Conservation (phyloP, 1,284 basidiomycete species). For the Malassezia dermatis region DNA sequence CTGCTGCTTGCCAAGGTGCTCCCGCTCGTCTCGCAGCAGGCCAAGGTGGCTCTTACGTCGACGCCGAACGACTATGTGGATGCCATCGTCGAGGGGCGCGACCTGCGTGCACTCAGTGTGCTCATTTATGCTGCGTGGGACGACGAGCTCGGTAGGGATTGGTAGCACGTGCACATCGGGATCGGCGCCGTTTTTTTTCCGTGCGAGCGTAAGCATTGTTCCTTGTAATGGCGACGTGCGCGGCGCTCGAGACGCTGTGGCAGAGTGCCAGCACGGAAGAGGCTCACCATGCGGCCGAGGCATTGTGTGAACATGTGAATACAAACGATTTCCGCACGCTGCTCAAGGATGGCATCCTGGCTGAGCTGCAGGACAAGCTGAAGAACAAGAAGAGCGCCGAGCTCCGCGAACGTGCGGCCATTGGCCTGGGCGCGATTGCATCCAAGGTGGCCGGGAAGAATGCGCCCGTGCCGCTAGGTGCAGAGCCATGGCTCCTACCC, state of each 20-base stretch:
- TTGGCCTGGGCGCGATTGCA: conserved; percentile 53
- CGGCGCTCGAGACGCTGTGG: conserved; percentile 48
- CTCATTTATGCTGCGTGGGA: conserved; percentile 16
- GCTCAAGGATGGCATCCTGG: conserved; percentile 45
- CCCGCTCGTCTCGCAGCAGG: conserved; percentile 67
- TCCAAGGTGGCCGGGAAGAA: conserved; percentile 47
- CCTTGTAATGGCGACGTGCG: conserved; percentile 17
- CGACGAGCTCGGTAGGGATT: conserved; percentile 5
- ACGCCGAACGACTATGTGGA: conserved; percentile 74
- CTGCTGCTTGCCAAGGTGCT: conserved; percentile 64
- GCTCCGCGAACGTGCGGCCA: conserved; percentile 81
- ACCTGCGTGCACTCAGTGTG: conserved; percentile 17
- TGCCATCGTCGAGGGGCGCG: conserved; percentile 9
- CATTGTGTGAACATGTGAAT: conserved; percentile 48
- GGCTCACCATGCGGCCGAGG: conserved; percentile 41
- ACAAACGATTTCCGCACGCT: conserved; percentile 39
- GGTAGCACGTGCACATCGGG: not conserved
- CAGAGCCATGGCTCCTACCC: conserved; percentile 70
- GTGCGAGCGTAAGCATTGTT: not conserved
- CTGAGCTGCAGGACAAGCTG: conserved; percentile 52
- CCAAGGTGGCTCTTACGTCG: conserved; percentile 59
- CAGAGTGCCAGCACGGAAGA: conserved; percentile 18
- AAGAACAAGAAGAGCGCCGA: conserved; percentile 77
- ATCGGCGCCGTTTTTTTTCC: not conserved
- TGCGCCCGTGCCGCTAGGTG: conserved; percentile 57